Conservation (phyloP, 2,329 filamentous ascomycete species). For the Coleophoma cylindrospora region DNA sequence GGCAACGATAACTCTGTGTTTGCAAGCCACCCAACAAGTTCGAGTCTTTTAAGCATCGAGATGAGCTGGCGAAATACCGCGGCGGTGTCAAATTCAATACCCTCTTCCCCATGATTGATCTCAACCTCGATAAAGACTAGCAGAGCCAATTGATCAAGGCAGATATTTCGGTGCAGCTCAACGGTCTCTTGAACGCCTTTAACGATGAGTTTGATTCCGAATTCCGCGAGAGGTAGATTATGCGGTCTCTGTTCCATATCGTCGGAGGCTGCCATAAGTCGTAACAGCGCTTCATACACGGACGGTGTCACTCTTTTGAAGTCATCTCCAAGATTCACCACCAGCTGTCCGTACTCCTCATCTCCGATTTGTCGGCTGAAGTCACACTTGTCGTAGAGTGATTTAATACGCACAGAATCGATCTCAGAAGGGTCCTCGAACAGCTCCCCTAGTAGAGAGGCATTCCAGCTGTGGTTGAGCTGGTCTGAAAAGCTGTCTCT, state of each 20-base stretch:
- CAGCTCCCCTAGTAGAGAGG: constrained; percentile 66
- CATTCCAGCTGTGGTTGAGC: constrained; percentile 62
- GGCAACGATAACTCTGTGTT: constrained; percentile 52
- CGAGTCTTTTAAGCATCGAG: constrained; percentile 64
- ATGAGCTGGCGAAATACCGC: constrained; percentile 69
- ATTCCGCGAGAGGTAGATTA: constrained; percentile 57
- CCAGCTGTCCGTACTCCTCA: constrained; percentile 70
- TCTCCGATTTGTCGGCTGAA: constrained; percentile 78
- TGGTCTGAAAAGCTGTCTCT: constrained; percentile 65
- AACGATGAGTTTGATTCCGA: constrained; percentile 71
- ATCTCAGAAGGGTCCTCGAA: constrained; percentile 68
- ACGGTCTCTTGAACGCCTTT: constrained; percentile 76
- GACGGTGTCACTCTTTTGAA: constrained; percentile 53
- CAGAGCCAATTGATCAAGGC: constrained; percentile 78
- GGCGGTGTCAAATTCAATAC: constrained; percentile 61
- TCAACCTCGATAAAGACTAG: constrained; percentile 84
- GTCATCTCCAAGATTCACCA: constrained; percentile 61
- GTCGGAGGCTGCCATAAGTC: constrained; percentile 37
- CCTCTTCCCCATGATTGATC: constrained; percentile 67
- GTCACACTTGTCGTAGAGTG: constrained; percentile 72
- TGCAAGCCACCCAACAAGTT: constrained; percentile 68
- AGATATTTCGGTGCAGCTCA: constrained; percentile 64
- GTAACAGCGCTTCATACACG: constrained; percentile 48
- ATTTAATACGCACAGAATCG: constrained; percentile 68
- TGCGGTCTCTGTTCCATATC: constrained; percentile 21